Conservation (phyloP, 768 basidiomycete species). For the Clavaria fumosa region DNA sequence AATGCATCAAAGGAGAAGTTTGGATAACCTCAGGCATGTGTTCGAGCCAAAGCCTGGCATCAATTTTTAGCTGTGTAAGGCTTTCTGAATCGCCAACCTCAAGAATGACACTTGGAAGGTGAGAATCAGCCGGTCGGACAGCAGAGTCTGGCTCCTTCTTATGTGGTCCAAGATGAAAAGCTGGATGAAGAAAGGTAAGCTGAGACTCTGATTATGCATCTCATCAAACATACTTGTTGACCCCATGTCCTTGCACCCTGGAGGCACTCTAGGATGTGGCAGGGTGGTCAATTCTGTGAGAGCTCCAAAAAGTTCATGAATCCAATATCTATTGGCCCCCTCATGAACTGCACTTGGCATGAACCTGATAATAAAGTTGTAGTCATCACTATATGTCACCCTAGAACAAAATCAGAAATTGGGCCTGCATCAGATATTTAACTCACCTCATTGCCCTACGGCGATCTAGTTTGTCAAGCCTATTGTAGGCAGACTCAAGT, state of each 20-base stretch:
- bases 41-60: slow-evolving; percentile 12
- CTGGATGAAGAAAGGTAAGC: slow-evolving; percentile 8
- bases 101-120: slow-evolving; percentile 8
- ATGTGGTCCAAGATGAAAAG: slow-evolving; percentile 10
- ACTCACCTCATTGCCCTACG: slow-evolving; percentile 8
- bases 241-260: slow-evolving; percentile 3
- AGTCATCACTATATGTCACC: slow-evolving; percentile 11
- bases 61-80: slow-evolving; percentile 10
- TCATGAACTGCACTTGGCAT: slow-evolving; percentile 9
- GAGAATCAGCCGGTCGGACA: slow-evolving; percentile 4
- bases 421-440: slow-evolving; percentile 5
- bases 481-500: slow-evolving; percentile 1
- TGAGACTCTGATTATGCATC: slow-evolving; percentile 6
- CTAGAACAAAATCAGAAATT: slow-evolving; percentile 11
- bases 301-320: not conserved
- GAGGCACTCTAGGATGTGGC: not conserved
- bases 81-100: slow-evolving; percentile 12
- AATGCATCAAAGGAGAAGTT: slow-evolving; percentile 7
- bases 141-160: slow-evolving; percentile 10
- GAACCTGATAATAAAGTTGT: slow-evolving; percentile 12
- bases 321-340: slow-evolving; percentile 6
- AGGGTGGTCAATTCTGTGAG: slow-evolving; percentile 1
- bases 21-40: slow-evolving; percentile 10
- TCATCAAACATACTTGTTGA: slow-evolving; percentile 7
- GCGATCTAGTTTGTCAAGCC: slow-evolving; percentile 3